Base-by-base conservation (phyloP, 768 basidiomycete genomes). In the Chalciporus chontae region DNA sequence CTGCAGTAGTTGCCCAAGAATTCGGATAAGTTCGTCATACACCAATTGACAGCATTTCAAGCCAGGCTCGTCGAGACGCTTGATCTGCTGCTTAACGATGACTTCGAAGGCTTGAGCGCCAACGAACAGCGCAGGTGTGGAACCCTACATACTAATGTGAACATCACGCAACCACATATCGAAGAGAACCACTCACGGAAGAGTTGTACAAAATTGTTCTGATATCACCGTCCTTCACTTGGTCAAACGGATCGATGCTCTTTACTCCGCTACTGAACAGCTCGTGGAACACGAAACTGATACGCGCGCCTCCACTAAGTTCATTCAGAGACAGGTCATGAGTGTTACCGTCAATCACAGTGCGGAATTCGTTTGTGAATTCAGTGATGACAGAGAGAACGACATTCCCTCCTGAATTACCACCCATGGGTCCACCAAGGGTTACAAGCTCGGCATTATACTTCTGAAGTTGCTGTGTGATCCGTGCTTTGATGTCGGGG, bases 281-380 rank as follows among this genome's bases (percentile, higher is more conserved):
- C 66, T 99, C 96, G 67, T 99, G 96, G 78, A 94, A 99, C 46
- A 99, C 96, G 64, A 97, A 99, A 63, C 87, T 90, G 77, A 99
- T 98, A 69, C 96, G 84, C 24, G 96, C 96, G 68, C 96, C 96
- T 61, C 96, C 96, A n/a, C 90, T 92, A 18, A 99, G 79, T 70
- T 99, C 96, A 62, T 98, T 98, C 62, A 96, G 66, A 1, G 90
- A 87, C 31, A 98, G 73, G 66, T 99, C 96, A 63, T 95, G 94
- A 24, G 93, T 94, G 73, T 90, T 94, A 69, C 96, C 96, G 66
- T 99, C 96, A 57, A 99, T 96, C 34, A 90, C 87, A 11, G 90
- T 90, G 51, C 95, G 85, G 82, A 97, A 99, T 64, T 98, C 96
- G 36, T 87, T 80, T 53, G 91, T 94, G 71, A 99, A 99, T 69